phyloP scores from a whole-genome alignment of 345 rosid genomes.

The Citrus maxima region DNA sequence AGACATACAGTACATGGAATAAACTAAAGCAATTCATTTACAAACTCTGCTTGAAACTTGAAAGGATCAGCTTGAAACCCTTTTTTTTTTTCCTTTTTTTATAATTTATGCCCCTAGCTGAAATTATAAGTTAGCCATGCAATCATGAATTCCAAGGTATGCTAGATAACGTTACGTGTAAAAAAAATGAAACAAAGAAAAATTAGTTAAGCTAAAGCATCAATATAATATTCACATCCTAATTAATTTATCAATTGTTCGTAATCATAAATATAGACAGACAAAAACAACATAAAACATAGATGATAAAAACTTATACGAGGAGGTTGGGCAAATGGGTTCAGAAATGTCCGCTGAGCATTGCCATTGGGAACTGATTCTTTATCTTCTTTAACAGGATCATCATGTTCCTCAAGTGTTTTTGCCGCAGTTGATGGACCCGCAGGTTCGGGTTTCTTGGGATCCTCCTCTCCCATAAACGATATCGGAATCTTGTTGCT shows the following conservation, averaged over 20 bases:
- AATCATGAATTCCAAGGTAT: neutral
- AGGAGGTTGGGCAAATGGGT: conserved; percentile 14
- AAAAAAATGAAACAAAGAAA: neutral
- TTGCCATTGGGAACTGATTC: neutral
- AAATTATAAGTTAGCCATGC: neutral
- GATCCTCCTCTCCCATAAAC: conserved; percentile 37
- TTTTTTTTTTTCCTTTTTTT: neutral
- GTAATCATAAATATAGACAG: neutral
- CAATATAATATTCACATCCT: neutral
- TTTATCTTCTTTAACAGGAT: conserved; percentile 12
- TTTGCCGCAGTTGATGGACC: conserved; percentile 7
- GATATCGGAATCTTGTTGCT: conserved; percentile 20
- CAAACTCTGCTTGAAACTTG: neutral
- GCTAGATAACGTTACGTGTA: neutral
- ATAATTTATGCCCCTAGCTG: neutral
- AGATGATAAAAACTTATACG: conserved; percentile 9
- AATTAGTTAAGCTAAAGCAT: neutral
- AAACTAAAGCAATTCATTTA: neutral
- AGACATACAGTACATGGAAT: no score
- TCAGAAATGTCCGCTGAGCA: conserved; percentile 6
- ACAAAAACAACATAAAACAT: neutral
- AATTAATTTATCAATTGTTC: neutral
- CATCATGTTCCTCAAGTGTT: neutral
- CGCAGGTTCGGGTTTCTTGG: conserved; percentile 17
- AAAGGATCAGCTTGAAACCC: neutral